Evolutionary conservation across 495 filamentous ascomycete genomes (phyloP).

Genomic region (Podospora pseudocomata): DNA sequence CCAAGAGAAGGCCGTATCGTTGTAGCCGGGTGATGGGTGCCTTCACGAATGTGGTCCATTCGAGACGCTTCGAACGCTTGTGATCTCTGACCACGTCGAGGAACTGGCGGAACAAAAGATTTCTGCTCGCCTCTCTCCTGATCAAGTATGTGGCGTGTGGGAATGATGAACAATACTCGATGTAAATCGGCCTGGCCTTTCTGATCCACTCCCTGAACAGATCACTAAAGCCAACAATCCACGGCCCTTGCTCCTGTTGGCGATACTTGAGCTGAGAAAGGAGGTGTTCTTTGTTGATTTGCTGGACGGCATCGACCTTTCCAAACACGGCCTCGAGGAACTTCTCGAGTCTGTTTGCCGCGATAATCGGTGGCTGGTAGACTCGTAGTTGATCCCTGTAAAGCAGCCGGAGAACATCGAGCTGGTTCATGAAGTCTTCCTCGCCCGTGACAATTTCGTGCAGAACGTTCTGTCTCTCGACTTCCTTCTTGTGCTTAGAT

Average conservation of each 20-base stretch:
- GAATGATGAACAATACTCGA: slow-evolving; percentile 87
- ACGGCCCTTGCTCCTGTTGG: slow-evolving; percentile 94
- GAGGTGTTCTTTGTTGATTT: slow-evolving; percentile 91
- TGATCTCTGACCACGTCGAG: slow-evolving; percentile 74
- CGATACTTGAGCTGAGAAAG: slow-evolving; percentile 94
- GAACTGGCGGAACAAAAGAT: slow-evolving; percentile 82
- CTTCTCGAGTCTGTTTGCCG: slow-evolving; percentile 63
- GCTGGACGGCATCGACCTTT: slow-evolving; percentile 81
- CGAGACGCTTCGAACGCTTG: slow-evolving; percentile 76
- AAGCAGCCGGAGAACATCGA: slow-evolving; percentile 76
- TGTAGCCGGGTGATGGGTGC: slow-evolving; percentile 90
- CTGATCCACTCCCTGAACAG: slow-evolving; percentile 99
- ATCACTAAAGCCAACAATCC: slow-evolving; percentile 90
- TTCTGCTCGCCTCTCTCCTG: slow-evolving; percentile 77
- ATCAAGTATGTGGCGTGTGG: slow-evolving; percentile 80
- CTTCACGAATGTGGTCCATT: slow-evolving; percentile 93
- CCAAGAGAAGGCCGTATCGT: slow-evolving; percentile 79
- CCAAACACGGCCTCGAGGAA: slow-evolving; percentile 88
- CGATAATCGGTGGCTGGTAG: slow-evolving; percentile 77
- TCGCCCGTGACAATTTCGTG: slow-evolving; percentile 96
- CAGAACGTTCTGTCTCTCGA: slow-evolving; percentile 88
- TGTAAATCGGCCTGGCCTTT: slow-evolving; percentile 82
- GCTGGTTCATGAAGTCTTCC: slow-evolving; percentile 81
- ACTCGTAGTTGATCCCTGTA: slow-evolving; percentile 78
- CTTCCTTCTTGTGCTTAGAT: slow-evolving; percentile 72